phyloP scores from a whole-genome alignment of 345 rosid genomes.

The Carallia pectinifolia region DNA sequence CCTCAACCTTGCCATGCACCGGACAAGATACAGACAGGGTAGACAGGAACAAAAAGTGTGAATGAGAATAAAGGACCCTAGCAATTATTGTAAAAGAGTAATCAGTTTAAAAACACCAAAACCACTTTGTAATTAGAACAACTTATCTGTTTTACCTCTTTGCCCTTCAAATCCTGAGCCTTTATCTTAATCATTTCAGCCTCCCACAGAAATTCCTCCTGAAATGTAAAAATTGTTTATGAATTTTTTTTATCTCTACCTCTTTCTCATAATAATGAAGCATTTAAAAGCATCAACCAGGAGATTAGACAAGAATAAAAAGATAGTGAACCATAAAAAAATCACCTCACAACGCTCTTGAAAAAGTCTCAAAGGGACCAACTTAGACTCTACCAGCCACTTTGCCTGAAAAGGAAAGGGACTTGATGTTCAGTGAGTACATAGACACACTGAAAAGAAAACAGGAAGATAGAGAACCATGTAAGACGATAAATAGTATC shows the following conservation, averaged over 20 bases:
- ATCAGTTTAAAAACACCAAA: no score
- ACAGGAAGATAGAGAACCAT: neutral
- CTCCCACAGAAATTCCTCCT: constrained; percentile 99
- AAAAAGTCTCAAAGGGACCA: constrained; percentile 83
- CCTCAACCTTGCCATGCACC: no score
- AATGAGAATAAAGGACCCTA: no score
- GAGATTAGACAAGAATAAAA: neutral
- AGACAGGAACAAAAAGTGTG: no score
- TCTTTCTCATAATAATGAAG: constrained; percentile 1
- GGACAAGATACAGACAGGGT: no score
- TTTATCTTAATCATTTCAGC: constrained; percentile 97
- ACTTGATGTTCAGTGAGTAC: neutral
- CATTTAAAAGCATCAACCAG: no score
- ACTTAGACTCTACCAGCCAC: constrained; percentile 84
- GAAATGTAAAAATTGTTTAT: constrained; percentile 17
- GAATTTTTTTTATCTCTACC: neutral
- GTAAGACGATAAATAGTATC: neutral
- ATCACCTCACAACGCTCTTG: constrained; percentile 95
- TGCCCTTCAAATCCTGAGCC: constrained; percentile 96
- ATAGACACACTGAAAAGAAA: neutral
- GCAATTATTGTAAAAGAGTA: no score
- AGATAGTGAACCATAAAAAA: neutral
- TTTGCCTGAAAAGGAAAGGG: constrained; percentile 59
- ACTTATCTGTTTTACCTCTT: constrained; percentile 65
- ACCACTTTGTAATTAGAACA: no score